Conservation (phyloP, 257 asterid species). For the Fraxinus anomala region DNA sequence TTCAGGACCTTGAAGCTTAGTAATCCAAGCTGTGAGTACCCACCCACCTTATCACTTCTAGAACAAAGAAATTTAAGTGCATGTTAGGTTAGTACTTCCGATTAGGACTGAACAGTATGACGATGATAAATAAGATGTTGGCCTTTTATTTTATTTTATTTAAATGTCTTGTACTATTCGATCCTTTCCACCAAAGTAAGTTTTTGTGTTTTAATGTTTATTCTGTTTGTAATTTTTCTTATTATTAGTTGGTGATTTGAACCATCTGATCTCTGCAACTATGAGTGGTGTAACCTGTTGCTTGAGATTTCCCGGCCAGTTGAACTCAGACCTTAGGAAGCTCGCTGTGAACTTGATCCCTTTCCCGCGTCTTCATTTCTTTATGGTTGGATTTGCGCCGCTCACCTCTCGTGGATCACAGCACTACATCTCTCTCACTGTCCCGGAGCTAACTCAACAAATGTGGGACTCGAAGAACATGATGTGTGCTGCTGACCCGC, state of each 20-base stretch:
- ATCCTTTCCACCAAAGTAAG: background rate
- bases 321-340: slow-evolving; percentile 77
- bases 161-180: background rate
- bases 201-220: slow-evolving; percentile 5
- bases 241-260: slow-evolving; percentile 76
- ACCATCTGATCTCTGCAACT: slow-evolving; percentile 85
- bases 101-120: background rate
- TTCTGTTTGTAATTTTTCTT: slow-evolving; percentile 12
- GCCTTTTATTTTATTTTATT: background rate
- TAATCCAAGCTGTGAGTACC: slow-evolving; percentile 84
- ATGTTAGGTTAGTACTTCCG: background rate
- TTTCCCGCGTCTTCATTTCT: slow-evolving; percentile 90
- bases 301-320: slow-evolving; percentile 84
- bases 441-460: slow-evolving; percentile 84
- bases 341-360: slow-evolving; percentile 85
- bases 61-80: background rate
- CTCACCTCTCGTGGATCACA: slow-evolving; percentile 93
- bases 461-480: slow-evolving; percentile 94
- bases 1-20: slow-evolving; percentile 93
- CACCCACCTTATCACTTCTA: background rate
- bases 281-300: slow-evolving; percentile 93
- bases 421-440: slow-evolving; percentile 79
- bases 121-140: background rate
- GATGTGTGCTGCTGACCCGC: slow-evolving; percentile 96
- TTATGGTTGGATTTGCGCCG: slow-evolving; percentile 92